Evolutionary conservation across 805 yeast species (phyloP), one percentile per base, ranked within the genome.

Genomic region (Kluyveromyces dobzhanskii): DNA sequence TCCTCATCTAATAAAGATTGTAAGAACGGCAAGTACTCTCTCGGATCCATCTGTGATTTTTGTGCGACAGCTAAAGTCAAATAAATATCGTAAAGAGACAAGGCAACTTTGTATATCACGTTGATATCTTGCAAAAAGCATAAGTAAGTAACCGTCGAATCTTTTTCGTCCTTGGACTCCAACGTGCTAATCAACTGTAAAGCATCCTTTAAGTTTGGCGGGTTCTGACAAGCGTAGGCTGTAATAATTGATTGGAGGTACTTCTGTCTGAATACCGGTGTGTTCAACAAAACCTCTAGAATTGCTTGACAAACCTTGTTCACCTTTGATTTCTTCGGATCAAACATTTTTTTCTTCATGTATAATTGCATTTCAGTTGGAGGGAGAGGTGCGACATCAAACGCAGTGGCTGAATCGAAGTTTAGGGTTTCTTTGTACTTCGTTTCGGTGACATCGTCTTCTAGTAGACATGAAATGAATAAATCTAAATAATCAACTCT

Each of bases 31-130:
- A 92, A 65, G 50, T 92, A 92, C 61, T 92, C 99, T 53, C 88
- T 86, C 17, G 99, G 99, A 64, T 92, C 99, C 70, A 82, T 88
- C 61, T 90, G 97, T 0, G 97, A 87, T 54, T 87, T 92, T 57
- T 94, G 97, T 0, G 98, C 98, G 43, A 92, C 79, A 10, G 73
- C 70, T 41, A 92, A 69, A 0, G 97, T 76, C 51, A 90, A 66
- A 41, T 79, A 78, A 30, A 92, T 78, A 56, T 92, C 82, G 53
- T 92, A 92, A 16, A 83, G 65, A 2, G 94, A 82, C 42, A 92
- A 70, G 0, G 97, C 83, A 14, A 80, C 78, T 35, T 78, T 71
- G 61, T 90, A 92, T 16, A 92, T 69, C 44, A 75, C 66, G 54
- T 86, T 86, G 27, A 87, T 94, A 61, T 90, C 99, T 53, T 83